These are phyloP conservation scores for Gliomastix tumulicola DNA, from an alignment of 2,329 filamentous ascomycete species.

Conservation along the genomic window DNA sequence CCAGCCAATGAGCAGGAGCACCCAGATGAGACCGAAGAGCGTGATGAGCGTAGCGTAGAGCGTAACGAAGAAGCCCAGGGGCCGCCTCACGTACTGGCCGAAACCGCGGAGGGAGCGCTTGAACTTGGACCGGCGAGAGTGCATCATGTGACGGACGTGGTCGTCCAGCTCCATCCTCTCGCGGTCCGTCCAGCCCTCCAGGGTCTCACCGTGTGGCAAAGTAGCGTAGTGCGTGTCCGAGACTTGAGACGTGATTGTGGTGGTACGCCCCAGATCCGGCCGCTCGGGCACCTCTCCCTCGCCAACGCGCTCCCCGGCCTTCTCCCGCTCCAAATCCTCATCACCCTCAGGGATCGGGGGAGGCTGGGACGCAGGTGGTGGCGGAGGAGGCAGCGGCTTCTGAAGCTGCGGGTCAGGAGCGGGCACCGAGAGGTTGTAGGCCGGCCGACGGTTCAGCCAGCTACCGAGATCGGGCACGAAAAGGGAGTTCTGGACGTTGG, in stretches of 20 bases:
- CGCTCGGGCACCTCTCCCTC: conserved; percentile 1
- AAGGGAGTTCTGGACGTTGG: conserved; percentile 84
- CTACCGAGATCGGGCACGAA: conserved; percentile 77
- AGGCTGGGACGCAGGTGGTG: background rate
- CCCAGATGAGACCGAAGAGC: conserved; percentile 79
- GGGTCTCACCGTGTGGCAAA: conserved; percentile 63
- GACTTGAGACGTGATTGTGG: conserved; percentile 61
- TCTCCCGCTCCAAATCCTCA: no score
- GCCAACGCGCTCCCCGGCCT: background rate
- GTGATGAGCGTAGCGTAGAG: conserved; percentile 79
- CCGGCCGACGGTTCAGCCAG: conserved; percentile 69
- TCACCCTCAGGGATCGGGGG: no score
- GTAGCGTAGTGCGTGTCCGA: conserved; percentile 72
- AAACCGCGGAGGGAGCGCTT: conserved; percentile 77
- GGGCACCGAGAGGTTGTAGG: conserved; percentile 62
- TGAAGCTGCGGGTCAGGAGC: conserved; percentile 8
- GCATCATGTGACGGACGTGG: conserved; percentile 80
- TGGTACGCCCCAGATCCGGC: conserved; percentile 25
- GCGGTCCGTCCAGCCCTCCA: conserved; percentile 68
- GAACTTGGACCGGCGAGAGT: conserved; percentile 72
- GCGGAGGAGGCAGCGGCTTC: background rate
- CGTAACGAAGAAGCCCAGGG: conserved; percentile 77
- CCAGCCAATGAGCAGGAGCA: conserved; percentile 87
- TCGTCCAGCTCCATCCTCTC: conserved; percentile 77
- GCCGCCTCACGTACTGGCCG: conserved; percentile 67